phyloP scores from a whole-genome alignment of 257 asterid genomes.

The Plantago elongata region DNA sequence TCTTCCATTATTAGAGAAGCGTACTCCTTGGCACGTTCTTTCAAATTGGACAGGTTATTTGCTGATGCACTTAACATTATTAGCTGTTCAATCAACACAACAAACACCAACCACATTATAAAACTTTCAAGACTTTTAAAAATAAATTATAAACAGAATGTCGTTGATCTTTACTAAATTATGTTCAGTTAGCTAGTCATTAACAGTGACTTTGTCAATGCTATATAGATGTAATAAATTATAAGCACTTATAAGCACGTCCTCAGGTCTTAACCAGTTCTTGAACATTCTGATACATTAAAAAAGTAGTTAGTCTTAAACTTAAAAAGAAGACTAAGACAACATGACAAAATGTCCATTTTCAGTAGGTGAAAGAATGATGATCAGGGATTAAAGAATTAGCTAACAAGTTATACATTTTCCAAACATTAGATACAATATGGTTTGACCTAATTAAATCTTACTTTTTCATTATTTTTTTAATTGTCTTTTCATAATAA shows the following conservation, averaged over 20 bases:
- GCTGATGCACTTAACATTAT: conserved; percentile 91
- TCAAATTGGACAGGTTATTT: conserved; percentile 75
- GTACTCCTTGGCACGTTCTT: conserved; percentile 83
- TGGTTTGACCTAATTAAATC: conserved; percentile 29
- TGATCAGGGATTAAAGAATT: neutral
- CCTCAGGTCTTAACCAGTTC: neutral
- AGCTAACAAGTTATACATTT: neutral
- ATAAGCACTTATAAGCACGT: no score
- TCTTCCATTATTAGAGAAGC: conserved; percentile 90
- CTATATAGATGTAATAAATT: neutral
- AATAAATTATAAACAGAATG: neutral
- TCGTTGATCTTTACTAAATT: neutral
- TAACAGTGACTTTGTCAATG: neutral
- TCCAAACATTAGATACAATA: conserved; percentile 18
- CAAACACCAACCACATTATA: conserved; percentile 9
- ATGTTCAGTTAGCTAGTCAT: neutral
- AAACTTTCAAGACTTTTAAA: neutral
- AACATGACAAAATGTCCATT: neutral
- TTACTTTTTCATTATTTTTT: conserved; percentile 4
- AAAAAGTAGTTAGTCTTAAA: neutral
- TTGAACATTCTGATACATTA: neutral
- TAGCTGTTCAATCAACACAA: conserved; percentile 42
- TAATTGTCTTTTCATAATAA: conserved; percentile 3
- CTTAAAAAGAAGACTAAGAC: neutral
- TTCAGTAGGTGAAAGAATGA: conserved; percentile 13